phyloP scores from a whole-genome alignment of 139 green algal species.

The Tetratostichococcus sp. region DNA sequence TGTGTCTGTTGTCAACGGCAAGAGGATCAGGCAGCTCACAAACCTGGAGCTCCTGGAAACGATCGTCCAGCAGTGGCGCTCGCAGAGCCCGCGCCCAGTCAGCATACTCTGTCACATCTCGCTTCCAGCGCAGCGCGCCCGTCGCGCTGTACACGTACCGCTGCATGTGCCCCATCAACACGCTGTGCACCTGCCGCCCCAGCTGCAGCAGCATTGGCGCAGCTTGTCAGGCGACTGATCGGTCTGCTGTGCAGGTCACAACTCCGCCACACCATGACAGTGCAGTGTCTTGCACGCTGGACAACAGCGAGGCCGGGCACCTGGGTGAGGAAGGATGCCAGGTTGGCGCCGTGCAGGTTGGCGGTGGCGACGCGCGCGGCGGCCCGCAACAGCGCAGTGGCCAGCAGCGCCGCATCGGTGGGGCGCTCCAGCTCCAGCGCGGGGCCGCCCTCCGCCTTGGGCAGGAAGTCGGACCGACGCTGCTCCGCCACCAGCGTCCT shows the following conservation, averaged over 20 bases:
- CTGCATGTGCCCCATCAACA: conserved; percentile 51
- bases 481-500: conserved; percentile 49
- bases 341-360: conserved; percentile 52
- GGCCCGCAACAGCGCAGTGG: conserved; percentile 36
- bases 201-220: conserved; percentile 13
- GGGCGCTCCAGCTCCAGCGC: conserved; percentile 43
- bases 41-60: conserved; percentile 30
- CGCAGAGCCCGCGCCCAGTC: conserved; percentile 26
- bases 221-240: too few species aligned
- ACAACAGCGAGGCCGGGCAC: conserved; percentile 21
- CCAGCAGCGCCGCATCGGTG: conserved; percentile 47
- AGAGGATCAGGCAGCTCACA: too few species aligned
- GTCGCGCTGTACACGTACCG: conserved; percentile 52
- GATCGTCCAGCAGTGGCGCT: conserved; percentile 12
- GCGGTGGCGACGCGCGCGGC: conserved; percentile 16
- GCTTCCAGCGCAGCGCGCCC: conserved; percentile 65
- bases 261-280: too few species aligned
- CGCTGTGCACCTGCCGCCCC: conserved; percentile 3
- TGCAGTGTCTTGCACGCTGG: too few species aligned
- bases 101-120: conserved; percentile 61
- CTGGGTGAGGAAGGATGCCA: conserved; percentile 44
- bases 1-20: too few species aligned
- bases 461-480: conserved; percentile 48
- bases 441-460: conserved; percentile 24
- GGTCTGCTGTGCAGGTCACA: too few species aligned